Conservation (phyloP, 73 alveolate genomes). For the Tetrahymena thermophila region DNA sequence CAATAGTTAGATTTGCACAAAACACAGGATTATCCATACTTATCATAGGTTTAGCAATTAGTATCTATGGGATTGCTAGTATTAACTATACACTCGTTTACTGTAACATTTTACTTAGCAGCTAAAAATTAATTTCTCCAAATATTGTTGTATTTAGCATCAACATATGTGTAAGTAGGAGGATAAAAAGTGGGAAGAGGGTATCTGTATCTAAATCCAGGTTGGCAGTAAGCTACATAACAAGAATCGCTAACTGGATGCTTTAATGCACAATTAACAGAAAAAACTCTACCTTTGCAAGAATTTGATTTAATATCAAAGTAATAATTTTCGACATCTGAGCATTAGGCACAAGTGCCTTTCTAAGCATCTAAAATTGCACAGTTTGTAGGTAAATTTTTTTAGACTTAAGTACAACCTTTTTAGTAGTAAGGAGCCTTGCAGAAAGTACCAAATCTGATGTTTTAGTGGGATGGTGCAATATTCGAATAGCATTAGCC, state of each 20-base stretch:
- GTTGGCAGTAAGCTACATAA: neutral
- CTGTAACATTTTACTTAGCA: neutral
- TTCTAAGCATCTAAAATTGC: neutral
- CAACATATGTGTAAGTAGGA: neutral
- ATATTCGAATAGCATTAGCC: neutral
- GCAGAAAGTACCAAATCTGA: neutral
- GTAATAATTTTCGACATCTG: neutral
- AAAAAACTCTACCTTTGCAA: neutral
- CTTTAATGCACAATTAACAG: neutral
- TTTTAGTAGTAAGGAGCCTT: neutral
- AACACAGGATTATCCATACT: neutral
- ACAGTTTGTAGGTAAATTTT: neutral
- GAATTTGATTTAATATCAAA: neutral
- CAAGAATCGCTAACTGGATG: neutral
- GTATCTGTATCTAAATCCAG: neutral
- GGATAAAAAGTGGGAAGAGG: neutral
- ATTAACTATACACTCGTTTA: neutral
- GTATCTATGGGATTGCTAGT: neutral
- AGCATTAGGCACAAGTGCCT: neutral
- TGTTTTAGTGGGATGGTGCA: neutral
- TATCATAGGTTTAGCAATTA: neutral
- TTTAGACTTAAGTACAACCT: neutral
- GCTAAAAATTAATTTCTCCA: neutral
- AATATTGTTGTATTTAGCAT: neutral
- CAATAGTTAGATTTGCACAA: neutral